Conservation (phyloP, 2,329 filamentous ascomycete species). For the Fusarium humuli region DNA sequence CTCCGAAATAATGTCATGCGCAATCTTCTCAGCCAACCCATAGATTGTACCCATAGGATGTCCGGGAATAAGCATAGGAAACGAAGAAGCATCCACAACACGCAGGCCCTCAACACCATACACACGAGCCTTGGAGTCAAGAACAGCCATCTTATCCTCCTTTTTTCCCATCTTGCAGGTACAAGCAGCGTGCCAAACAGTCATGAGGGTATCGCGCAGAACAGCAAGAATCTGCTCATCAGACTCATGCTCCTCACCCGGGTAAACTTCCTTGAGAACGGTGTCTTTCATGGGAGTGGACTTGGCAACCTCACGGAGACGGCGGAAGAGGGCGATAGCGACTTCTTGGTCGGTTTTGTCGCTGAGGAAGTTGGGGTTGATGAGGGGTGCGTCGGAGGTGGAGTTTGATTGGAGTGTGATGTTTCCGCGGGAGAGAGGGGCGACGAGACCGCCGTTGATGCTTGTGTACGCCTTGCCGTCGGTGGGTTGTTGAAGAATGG, state of each 20-base stretch:
- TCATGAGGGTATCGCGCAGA: constrained; percentile 44
- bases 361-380: constrained; percentile 60
- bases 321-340: constrained; percentile 56
- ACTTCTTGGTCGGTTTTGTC: constrained; percentile 58
- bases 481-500: constrained; percentile 34
- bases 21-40: constrained; percentile 39
- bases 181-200: constrained; percentile 39
- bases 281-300: constrained; percentile 45
- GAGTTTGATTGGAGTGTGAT: constrained; percentile 55
- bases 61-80: constrained; percentile 32
- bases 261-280: constrained; percentile 52
- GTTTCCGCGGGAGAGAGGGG: constrained; percentile 58
- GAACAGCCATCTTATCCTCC: constrained; percentile 30
- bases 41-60: constrained; percentile 32
- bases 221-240: constrained; percentile 57
- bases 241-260: constrained; percentile 41
- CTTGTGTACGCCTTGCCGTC: constrained; percentile 41
- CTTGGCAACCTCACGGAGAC: constrained; percentile 52
- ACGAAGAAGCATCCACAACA: constrained; percentile 32
- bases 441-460: constrained; percentile 50
- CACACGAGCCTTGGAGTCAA: constrained; percentile 34
- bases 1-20: constrained; percentile 23
- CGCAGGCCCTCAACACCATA: constrained; percentile 31
- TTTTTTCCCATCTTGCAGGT: constrained; percentile 41
- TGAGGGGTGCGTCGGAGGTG: constrained; percentile 53